A percentile compares a stretch with the other conserved stretches of the same genome.
Evolutionary conservation across 306 rosid genomes (phyloP).

Genomic region (Ormosia semicastrata): DNA sequence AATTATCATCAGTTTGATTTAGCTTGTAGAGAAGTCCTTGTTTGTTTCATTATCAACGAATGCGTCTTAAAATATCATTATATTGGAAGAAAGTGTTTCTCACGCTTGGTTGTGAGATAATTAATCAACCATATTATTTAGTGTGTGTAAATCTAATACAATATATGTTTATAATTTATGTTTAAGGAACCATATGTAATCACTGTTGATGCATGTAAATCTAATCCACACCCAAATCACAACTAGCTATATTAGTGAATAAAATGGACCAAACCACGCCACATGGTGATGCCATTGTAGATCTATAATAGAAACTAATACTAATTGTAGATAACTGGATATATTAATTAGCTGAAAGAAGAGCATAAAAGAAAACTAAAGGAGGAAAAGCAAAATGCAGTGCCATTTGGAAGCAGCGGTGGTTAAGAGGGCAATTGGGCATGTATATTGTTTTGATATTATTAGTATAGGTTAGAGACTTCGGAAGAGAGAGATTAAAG

Average conservation of each 20-base stretch:
- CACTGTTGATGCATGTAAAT: not conserved
- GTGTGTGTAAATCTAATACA: not conserved
- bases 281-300: not conserved
- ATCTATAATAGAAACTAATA: not conserved
- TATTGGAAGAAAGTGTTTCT: not conserved
- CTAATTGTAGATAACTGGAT: not conserved
- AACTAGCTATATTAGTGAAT: not conserved
- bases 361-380: not conserved
- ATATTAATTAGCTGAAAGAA: not conserved
- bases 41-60: not conserved
- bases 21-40: not conserved
- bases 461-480: not conserved
- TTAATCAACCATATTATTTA: not conserved
- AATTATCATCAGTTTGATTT: not conserved
- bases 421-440: conserved; percentile 17
- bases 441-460: conserved; percentile 8
- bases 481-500: not conserved
- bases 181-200: not conserved
- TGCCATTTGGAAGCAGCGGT: not conserved
- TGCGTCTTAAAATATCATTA: not conserved
- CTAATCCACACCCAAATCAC: conserved; percentile 8
- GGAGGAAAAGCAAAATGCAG: not conserved
- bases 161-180: no score
- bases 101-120: conserved; percentile 5
- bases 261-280: conserved; percentile 2